Percentiles rank a stretch among this genome's conserved stretches.
phyloP scores from a whole-genome alignment of 1,139 yeast genomes.

The Geotrichum histeridarum region DNA sequence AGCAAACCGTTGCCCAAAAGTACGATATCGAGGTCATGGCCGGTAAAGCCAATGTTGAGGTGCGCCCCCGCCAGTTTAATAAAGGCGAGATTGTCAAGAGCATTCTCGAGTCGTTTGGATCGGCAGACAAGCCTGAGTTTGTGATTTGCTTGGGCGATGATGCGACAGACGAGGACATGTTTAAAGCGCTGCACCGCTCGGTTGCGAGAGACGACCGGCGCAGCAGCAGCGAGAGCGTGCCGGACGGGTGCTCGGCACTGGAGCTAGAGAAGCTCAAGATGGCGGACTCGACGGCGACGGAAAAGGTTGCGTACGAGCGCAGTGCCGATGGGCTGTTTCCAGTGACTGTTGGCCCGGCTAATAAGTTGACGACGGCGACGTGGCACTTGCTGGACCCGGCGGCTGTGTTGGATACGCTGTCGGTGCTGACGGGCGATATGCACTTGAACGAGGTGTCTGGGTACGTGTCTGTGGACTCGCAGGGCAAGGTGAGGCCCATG shows the following conservation, averaged over 20 bases:
- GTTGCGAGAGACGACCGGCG: conserved; percentile 40
- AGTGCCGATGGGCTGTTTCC: conserved; percentile 53
- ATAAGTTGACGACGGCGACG: conserved; percentile 80
- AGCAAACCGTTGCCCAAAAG: conserved; percentile 53
- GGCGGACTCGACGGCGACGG: conserved; percentile 13
- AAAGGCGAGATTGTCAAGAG: conserved; percentile 93
- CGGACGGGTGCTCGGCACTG: background rate
- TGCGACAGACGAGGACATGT: conserved; percentile 97
- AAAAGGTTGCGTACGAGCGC: conserved; percentile 24
- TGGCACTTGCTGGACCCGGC: conserved; percentile 83
- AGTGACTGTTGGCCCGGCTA: conserved; percentile 92
- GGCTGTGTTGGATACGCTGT: conserved; percentile 81
- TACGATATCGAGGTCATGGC: conserved; percentile 95
- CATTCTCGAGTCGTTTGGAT: conserved; percentile 42
- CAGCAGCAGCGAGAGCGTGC: conserved; percentile 17
- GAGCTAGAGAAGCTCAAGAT: conserved; percentile 9
- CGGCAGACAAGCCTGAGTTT: conserved; percentile 56
- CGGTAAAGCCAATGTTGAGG: conserved; percentile 95
- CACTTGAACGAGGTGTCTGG: conserved; percentile 34
- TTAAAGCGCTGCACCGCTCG: conserved; percentile 54
- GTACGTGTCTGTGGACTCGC: conserved; percentile 8
- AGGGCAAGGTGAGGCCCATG: conserved; percentile 9
- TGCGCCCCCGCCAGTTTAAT: conserved; percentile 87
- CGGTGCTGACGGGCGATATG: conserved; percentile 69
- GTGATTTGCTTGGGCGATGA: conserved; percentile 92